A percentile compares a stretch with the other conserved stretches of the same genome.
Evolutionary conservation across 169 alveolate species (phyloP).

Genomic region (Babesia gibsoni): DNA sequence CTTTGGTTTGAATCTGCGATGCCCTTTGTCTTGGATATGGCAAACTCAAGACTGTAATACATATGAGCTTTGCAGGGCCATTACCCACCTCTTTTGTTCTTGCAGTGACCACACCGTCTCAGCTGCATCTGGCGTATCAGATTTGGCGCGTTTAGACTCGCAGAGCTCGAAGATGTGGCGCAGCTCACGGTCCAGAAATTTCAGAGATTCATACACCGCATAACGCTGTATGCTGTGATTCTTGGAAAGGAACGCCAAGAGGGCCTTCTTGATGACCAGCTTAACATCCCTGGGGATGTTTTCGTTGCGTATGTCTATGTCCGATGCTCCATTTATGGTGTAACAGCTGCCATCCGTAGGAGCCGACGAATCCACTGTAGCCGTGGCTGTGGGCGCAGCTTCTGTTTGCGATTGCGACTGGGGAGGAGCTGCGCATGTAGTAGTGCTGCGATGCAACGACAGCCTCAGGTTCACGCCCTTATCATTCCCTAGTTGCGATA

Average conservation of each 20-base stretch:
- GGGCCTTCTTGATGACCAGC: slow-evolving; percentile 45
- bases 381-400: not conserved
- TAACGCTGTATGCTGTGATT: slow-evolving; percentile 6
- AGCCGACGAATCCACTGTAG: not conserved
- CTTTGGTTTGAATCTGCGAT: slow-evolving; percentile 27
- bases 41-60: slow-evolving; percentile 41
- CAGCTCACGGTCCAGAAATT: slow-evolving; percentile 51
- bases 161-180: slow-evolving; percentile 13
- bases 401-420: not conserved
- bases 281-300: slow-evolving; percentile 18
- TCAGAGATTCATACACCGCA: slow-evolving; percentile 50
- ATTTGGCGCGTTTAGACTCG: slow-evolving; percentile 6
- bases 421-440: not conserved
- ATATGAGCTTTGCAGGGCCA: not conserved
- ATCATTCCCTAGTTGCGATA: slow-evolving; percentile 1
- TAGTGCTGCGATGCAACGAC: not conserved
- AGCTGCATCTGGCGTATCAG: slow-evolving; percentile 12
- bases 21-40: slow-evolving; percentile 35
- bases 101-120: slow-evolving; percentile 42
- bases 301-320: slow-evolving; percentile 16
- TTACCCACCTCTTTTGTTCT: slow-evolving; percentile 56
- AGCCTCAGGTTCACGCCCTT: slow-evolving; percentile 15
- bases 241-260: slow-evolving; percentile 29
- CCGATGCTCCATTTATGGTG: slow-evolving; percentile 6
- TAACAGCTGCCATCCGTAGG: not conserved